Evolutionary conservation across 2,329 filamentous ascomycete genomes (phyloP).

Genomic region (Botrytis pseudocinerea): DNA sequence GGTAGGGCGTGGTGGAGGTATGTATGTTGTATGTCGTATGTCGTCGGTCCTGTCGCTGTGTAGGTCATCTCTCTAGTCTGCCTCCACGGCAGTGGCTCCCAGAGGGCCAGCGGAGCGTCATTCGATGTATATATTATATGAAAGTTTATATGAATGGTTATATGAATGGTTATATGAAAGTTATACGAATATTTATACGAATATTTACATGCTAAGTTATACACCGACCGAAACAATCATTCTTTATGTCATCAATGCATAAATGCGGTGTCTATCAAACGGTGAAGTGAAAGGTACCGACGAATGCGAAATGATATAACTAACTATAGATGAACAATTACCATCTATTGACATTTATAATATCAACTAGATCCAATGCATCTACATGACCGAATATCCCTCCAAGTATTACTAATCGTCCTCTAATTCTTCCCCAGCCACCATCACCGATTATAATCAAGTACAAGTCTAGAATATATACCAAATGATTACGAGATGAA

Average conservation of each 20-base stretch:
- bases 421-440: not conserved
- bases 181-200: too few species aligned
- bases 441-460: not conserved
- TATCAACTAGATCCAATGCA: too few species aligned
- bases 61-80: too few species aligned
- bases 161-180: too few species aligned
- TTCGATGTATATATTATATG: too few species aligned
- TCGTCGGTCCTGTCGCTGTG: not conserved
- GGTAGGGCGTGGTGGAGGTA: too few species aligned
- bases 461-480: not conserved
- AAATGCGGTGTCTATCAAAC: conserved; percentile 1
- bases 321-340: not conserved
- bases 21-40: not conserved
- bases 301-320: not conserved
- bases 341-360: too few species aligned
- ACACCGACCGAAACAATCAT: not conserved
- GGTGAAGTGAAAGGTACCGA: not conserved
- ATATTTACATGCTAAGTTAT: too few species aligned
- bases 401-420: not conserved
- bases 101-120: too few species aligned
- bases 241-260: not conserved
- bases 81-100: too few species aligned
- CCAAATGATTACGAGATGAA: not conserved
- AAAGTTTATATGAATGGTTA: too few species aligned
- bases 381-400: not conserved